Evolutionary conservation across 2,329 filamentous ascomycete species (phyloP), one percentile per base, ranked within the genome.

Genomic region (Tolypocladium pustulatum): DNA sequence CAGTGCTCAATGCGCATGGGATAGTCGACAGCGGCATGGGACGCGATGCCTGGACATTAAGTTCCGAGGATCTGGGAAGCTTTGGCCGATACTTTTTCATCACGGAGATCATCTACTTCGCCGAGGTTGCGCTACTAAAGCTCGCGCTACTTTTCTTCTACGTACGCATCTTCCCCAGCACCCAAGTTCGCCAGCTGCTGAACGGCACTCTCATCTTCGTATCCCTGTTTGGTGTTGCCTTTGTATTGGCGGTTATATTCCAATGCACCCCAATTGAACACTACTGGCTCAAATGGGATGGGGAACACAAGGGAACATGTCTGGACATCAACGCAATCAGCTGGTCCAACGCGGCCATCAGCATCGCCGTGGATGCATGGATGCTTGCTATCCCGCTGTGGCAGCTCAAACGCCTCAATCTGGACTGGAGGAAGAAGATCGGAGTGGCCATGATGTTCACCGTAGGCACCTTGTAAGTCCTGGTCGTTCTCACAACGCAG

Each of bases 251-350:
- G 13, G 74, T 71, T 17, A 64, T 80, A 15, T 79, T 83, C 41
- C 77, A 82, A 61, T 84, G 81, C 65, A 66, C 63, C 2, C 82
- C 82, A 0, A 69, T 85, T 25, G 67, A 66, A 17, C 78, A 75
- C 59, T 80, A 77, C 65, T 86, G 83, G 83, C 71, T 68, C 0
- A 69, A 69, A 20, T 85, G 81, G 80, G 76, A 81, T 53, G 74
- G 74, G 1, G 68, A 75, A 57, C 72, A 76, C 41, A 5, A 66
- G 0, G 82, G 82, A 0, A 68, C 61, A 1, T 86, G 83, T 61
- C 65, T 79, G 27, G 71, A 81, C 58, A 68, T 79, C 60, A 81
- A 80, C 59, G 69, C 70, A 1, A 71, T 83, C 3, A 75, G 70
- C 0, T 83, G 79, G 77, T 72, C 76, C 38, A 78, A 80, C 38